Conservation (phyloP, 805 yeast species). For the Peterozyma xylosa region DNA sequence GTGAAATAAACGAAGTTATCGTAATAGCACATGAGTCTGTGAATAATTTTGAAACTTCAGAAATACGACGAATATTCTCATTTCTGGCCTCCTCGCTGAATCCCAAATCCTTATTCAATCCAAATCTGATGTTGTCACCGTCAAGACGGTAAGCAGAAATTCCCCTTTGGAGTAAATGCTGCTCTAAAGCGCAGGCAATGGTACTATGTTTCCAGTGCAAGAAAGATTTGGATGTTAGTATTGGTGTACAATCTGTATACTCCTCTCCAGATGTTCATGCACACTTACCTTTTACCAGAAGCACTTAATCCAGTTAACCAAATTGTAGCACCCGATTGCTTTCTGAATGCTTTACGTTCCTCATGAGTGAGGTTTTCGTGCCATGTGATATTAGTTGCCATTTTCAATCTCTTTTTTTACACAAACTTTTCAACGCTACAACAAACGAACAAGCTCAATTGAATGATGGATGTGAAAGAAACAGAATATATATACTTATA, state of each 20-base stretch:
- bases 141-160: constrained; percentile 81
- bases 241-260: not conserved
- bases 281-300: constrained; percentile 61
- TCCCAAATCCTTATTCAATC: constrained; percentile 91
- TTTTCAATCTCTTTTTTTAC: constrained; percentile 20
- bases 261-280: not conserved
- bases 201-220: constrained; percentile 34
- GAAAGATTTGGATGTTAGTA: not conserved
- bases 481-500: not conserved
- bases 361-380: constrained; percentile 81
- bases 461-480: not conserved
- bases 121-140: constrained; percentile 92
- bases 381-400: constrained; percentile 98
- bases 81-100: constrained; percentile 87
- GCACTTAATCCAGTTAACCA: constrained; percentile 97
- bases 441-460: not conserved
- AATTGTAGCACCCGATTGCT: constrained; percentile 82
- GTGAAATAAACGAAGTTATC: constrained; percentile 88
- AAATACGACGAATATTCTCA: constrained; percentile 91
- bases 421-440: not conserved
- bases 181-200: constrained; percentile 91
- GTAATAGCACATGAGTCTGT: constrained; percentile 89
- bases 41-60: constrained; percentile 90
- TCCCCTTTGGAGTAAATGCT: constrained; percentile 61
- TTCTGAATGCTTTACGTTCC: constrained; percentile 65